phyloP scores from a whole-genome alignment of 2,329 filamentous ascomycete species.

The Colletotrichum paranaense region DNA sequence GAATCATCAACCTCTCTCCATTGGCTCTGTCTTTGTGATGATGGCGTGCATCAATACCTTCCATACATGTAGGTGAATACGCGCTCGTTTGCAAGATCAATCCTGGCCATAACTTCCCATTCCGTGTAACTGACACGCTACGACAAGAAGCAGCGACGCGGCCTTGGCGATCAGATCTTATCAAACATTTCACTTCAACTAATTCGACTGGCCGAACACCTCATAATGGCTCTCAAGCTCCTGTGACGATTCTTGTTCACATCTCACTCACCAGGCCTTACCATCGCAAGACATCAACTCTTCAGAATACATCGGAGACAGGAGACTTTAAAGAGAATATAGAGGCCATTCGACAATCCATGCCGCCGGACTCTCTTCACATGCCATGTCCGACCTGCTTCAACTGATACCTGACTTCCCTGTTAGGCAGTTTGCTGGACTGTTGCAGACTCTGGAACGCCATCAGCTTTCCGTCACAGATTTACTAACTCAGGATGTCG shows the following conservation, averaged over 20 bases:
- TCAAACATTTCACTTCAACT: not conserved
- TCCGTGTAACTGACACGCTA: not conserved
- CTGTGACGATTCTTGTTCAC: not conserved
- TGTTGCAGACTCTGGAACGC: constrained; percentile 84
- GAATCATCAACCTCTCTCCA: not conserved
- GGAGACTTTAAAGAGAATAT: not conserved
- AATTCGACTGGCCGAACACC: not conserved
- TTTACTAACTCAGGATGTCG: constrained; percentile 83
- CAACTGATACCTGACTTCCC: constrained; percentile 85
- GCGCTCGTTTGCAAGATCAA: not conserved
- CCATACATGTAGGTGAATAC: not conserved
- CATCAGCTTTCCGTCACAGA: constrained; percentile 83
- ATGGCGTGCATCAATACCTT: not conserved
- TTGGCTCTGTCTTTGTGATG: not conserved
- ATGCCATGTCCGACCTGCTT: constrained; percentile 85
- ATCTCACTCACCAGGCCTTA: not conserved
- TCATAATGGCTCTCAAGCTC: not conserved
- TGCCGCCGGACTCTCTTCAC: not conserved
- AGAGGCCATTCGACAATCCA: not conserved
- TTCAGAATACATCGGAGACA: not conserved
- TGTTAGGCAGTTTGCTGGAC: constrained; percentile 75
- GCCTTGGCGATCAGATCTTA: not conserved
- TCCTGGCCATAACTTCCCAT: not conserved
- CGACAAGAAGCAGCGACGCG: not conserved
- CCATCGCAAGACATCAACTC: not conserved